Evolutionary conservation across 306 rosid genomes (phyloP), one percentile per base, ranked within the genome.

Genomic region (Glycine latifolia): DNA sequence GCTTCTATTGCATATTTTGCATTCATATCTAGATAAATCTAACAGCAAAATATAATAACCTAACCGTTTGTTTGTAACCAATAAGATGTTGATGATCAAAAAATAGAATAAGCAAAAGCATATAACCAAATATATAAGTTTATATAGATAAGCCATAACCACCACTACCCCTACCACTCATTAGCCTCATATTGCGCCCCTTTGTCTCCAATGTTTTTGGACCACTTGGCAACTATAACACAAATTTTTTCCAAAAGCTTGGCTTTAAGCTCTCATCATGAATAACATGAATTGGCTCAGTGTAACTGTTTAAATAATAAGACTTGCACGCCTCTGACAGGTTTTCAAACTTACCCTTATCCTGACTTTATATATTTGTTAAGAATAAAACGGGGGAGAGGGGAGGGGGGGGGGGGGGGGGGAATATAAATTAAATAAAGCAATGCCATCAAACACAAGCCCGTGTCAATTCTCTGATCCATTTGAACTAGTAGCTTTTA

Each of bases 141-240:
- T 62, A 56, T 76, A 33, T 13, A 73, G 79, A 83, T 83, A 85
- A 83, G 85, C 52, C 68, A 43, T 63, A 73, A 67, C 81, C 75
- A 82, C 80, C 59, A 56, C 59, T 68, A 58, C 49, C 67, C 83
- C 78, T 79, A 77, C 83, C 84, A 79, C 8, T 76, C 82, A 63
- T 35, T 67, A 67, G 77, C 83, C 89, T 63, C 37, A 53, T 86
- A 74, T 82, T 70, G 39, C 86, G 81, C 84, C 58, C 33, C 77
- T 78, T 79, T 89, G 83, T 89, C 89, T 87, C 88, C 87, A 73
- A 84, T 82, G 82, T 84, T 80, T 84, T 75, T 77, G 89, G 85
- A 88, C 85, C 89, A 79, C 83, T 76, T 62, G 79, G 84, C 82
- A 77, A 79, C 82, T 50, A 43, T 78, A 43, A 75, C 52, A 43